Conservation (phyloP, 805 yeast species). For the Ogataea glucozyma region DNA sequence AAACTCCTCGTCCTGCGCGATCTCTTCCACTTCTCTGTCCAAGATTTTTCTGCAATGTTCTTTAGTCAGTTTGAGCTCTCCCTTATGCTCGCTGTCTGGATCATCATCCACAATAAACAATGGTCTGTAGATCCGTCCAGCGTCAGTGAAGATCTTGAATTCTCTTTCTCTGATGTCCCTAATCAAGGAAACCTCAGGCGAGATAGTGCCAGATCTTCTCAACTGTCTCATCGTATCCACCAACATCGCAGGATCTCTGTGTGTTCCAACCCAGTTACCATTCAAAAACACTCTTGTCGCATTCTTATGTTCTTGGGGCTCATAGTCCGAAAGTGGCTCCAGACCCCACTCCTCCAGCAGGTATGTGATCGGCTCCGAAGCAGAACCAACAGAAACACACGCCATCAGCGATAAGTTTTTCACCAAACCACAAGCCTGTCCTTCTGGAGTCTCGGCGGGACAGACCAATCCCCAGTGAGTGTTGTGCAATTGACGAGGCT, state of each 20-base stretch:
- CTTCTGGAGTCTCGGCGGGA: constrained; percentile 99
- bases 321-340: constrained; percentile 95
- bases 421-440: constrained; percentile 99
- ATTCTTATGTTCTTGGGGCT: constrained; percentile 87
- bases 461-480: constrained; percentile 99
- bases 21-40: constrained; percentile 61
- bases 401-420: constrained; percentile 96
- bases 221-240: constrained; percentile 87
- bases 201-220: constrained; percentile 92
- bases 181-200: constrained; percentile 94
- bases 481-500: constrained; percentile 98
- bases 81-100: constrained; percentile 62
- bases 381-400: constrained; percentile 95
- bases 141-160: constrained; percentile 94
- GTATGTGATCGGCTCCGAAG: constrained; percentile 91
- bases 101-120: constrained; percentile 90
- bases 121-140: constrained; percentile 98
- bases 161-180: constrained; percentile 97
- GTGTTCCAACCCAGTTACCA: constrained; percentile 99
- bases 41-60: constrained; percentile 76
- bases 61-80: constrained; percentile 81
- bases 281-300: constrained; percentile 94
- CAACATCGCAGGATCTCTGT: constrained; percentile 90
- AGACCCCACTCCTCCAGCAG: constrained; percentile 99
- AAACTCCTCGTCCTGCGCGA: constrained; percentile 44